Evolutionary conservation across 2,329 filamentous ascomycete genomes (phyloP).

Genomic region (Colletotrichum chrysophilum): DNA sequence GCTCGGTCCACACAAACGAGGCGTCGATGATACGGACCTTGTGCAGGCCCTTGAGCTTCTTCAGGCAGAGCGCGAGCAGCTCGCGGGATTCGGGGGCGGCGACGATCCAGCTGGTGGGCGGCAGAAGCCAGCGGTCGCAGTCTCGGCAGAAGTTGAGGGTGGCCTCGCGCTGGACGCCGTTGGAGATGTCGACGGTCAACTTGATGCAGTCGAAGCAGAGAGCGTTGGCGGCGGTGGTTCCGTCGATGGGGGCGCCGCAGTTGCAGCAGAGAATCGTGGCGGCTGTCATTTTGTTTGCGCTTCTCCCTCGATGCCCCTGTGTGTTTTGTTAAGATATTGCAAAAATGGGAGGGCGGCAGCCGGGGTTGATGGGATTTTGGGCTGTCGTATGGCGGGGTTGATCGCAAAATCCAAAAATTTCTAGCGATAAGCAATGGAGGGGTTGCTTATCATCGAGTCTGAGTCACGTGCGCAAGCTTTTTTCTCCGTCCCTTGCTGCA

Average conservation of each 20-base stretch:
- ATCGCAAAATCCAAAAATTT: slow-evolving; percentile 2
- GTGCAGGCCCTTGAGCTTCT: slow-evolving; percentile 83
- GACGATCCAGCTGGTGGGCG: slow-evolving; percentile 84
- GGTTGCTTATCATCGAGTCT: neutral
- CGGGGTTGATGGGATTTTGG: neutral
- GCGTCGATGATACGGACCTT: slow-evolving; percentile 96
- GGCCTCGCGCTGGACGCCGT: slow-evolving; percentile 89
- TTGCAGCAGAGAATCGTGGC: slow-evolving; percentile 87
- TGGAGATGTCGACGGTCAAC: slow-evolving; percentile 89
- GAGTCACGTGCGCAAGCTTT: neutral
- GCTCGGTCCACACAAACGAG: slow-evolving; percentile 97
- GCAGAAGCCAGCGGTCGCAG: slow-evolving; percentile 92
- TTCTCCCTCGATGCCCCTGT: neutral
- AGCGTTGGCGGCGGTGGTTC: slow-evolving; percentile 82
- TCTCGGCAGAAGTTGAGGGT: slow-evolving; percentile 90
- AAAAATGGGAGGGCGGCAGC: neutral
- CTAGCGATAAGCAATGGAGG: slow-evolving; percentile 6
- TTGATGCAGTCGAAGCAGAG: slow-evolving; percentile 97
- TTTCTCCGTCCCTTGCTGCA: neutral
- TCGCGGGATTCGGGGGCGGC: slow-evolving; percentile 89
- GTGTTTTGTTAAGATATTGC: neutral
- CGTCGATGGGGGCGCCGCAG: slow-evolving; percentile 94
- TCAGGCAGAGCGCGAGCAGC: slow-evolving; percentile 87
- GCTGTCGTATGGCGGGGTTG: slow-evolving; percentile 17
- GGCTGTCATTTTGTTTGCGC: slow-evolving; percentile 1